Evolutionary conservation across 2,329 filamentous ascomycete species (phyloP).

Genomic region (Colletotrichum sp.): DNA sequence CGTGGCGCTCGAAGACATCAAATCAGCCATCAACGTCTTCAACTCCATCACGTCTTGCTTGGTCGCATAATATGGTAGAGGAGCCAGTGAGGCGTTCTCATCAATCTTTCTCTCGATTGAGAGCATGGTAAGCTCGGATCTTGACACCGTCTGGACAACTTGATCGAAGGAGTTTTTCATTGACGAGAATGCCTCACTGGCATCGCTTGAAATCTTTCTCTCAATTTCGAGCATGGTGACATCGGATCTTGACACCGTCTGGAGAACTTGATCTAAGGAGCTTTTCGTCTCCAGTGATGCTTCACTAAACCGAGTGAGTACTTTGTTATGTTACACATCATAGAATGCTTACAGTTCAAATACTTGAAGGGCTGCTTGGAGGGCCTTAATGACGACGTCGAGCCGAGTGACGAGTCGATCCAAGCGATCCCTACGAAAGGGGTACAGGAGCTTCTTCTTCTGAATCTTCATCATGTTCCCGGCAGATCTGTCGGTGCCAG

Average conservation of each 20-base stretch:
- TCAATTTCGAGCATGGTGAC: accelerated
- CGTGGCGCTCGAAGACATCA: too few species aligned
- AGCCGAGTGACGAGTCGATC: background rate
- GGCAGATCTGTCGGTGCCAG: background rate
- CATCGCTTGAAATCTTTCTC: background rate
- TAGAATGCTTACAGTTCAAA: background rate
- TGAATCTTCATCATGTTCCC: background rate
- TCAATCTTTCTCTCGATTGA: background rate
- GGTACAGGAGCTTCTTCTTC: background rate
- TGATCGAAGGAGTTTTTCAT: background rate
- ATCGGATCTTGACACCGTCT: background rate
- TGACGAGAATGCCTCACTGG: too few species aligned
- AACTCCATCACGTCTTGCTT: background rate
- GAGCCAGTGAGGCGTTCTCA: background rate
- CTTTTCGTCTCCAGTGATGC: background rate
- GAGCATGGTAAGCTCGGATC: background rate
- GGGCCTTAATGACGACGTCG: background rate
- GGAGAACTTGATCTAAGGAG: background rate
- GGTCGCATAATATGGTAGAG: background rate
- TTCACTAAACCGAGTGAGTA: background rate
- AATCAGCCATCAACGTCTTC: background rate
- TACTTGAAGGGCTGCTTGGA: background rate
- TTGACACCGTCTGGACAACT: background rate
- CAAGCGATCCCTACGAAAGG: background rate
- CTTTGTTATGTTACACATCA: background rate